phyloP scores from a whole-genome alignment of 768 basidiomycete genomes.

The Mycena olivaceomarginata region DNA sequence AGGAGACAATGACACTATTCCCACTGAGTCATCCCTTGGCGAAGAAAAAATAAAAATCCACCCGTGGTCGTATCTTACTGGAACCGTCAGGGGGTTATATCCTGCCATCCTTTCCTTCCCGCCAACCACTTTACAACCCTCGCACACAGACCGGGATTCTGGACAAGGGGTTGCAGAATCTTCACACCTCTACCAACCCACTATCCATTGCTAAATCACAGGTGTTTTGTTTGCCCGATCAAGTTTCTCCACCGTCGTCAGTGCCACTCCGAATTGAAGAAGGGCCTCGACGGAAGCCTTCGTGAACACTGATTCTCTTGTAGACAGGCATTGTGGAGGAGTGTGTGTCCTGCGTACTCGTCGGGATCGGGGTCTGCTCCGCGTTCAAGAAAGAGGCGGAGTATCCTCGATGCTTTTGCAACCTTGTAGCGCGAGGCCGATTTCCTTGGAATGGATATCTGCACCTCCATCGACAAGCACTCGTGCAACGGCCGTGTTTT shows the following conservation, averaged over 20 bases:
- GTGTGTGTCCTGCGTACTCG: not conserved
- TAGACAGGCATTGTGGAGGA: not conserved
- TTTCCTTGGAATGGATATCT: not conserved
- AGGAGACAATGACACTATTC: no score
- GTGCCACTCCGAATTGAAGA: not conserved
- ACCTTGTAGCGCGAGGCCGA: not conserved
- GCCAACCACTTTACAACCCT: not conserved
- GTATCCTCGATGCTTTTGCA: not conserved
- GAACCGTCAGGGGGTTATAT: no score
- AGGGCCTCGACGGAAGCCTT: not conserved
- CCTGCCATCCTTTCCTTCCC: not conserved
- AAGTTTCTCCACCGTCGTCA: not conserved
- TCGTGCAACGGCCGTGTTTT: not conserved
- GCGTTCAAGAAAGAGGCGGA: slow-evolving; percentile 8
- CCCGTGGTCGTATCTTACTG: no score
- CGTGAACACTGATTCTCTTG: not conserved
- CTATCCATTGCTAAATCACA: not conserved
- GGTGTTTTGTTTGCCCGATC: not conserved
- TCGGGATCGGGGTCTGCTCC: not conserved
- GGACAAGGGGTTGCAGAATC: not conserved
- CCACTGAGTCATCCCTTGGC: no score
- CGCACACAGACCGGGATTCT: not conserved
- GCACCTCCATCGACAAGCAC: not conserved
- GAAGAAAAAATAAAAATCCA: no score
- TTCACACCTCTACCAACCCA: not conserved